Base-by-base conservation (phyloP, 768 basidiomycete genomes). In the Lactifluus pinguis region DNA sequence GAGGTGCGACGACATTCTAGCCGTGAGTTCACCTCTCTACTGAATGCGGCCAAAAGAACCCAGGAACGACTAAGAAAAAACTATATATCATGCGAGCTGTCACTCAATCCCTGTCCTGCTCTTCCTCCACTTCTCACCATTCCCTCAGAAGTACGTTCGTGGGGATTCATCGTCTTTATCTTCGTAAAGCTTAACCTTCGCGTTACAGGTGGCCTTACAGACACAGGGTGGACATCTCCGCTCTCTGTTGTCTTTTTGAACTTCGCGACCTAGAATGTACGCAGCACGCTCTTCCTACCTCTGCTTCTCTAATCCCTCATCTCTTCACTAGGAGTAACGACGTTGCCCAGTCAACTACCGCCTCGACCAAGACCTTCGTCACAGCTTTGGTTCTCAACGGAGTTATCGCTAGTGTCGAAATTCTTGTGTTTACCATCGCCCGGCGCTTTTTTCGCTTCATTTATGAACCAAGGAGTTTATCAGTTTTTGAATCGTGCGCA, bases 361-460 rank as follows among this genome's bases (percentile, higher is more conserved):
- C 90, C 59, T 87, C 91, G 34, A 90, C 89, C 0, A 66, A 77
- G 47, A 85, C 89, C 10, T 98, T 98, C 70, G 71, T 87, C 47
- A 87, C 95, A 6, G 89, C 95, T 3, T 80, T 98, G 49, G 82
- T 84, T 17, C 85, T 94, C 77, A 98, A 98, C 70, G 78, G 76
- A 0, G 79, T 79, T 41, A 83, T 92, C 25, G 89, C 90, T 64
- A 85, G 74, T 9, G 78, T 74, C 6, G 88, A 95, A 73, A 71
- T 98, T 54, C 77, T 69, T 5, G 79, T 80, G 15, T 98, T 97
- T 75, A 87, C 93, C n/a, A 60, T 95, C 63, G 72, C 97, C 32
- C 78, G 94, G 45, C 84, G 87, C 11, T 85, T 83, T 69, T 97
- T 98, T 79, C 89, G 86, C 64, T 78, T 85, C 14, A 87, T 98